phyloP scores from a whole-genome alignment of 2,329 filamentous ascomycete species.

The Xylariaceae sp. region DNA sequence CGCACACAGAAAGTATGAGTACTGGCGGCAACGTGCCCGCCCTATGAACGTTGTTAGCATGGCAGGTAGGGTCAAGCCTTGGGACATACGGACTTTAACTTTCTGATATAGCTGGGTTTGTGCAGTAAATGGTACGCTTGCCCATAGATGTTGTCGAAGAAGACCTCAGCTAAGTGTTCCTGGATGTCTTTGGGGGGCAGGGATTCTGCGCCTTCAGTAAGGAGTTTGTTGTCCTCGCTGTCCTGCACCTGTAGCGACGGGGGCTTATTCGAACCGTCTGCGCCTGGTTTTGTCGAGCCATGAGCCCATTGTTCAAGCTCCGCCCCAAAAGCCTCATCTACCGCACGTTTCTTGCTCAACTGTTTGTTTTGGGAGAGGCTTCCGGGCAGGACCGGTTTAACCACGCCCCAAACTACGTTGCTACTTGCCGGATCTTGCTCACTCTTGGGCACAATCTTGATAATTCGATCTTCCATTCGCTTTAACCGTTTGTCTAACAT shows the following conservation, averaged over 20 bases:
- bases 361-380: slow-evolving; percentile 47
- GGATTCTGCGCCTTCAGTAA: slow-evolving; percentile 76
- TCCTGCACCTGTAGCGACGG: slow-evolving; percentile 55
- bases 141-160: slow-evolving; percentile 93
- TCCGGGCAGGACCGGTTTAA: slow-evolving; percentile 70
- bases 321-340: slow-evolving; percentile 80
- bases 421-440: slow-evolving; percentile 62
- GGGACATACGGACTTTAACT: slow-evolving; percentile 54
- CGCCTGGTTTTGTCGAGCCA: slow-evolving; percentile 46
- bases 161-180: slow-evolving; percentile 87
- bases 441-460: slow-evolving; percentile 87
- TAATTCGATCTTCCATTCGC: slow-evolving; percentile 95
- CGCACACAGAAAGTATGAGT: slow-evolving; percentile 87
- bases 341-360: slow-evolving; percentile 70
- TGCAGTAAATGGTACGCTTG: slow-evolving; percentile 92
- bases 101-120: slow-evolving; percentile 95
- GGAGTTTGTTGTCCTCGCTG: slow-evolving; percentile 67
- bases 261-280: slow-evolving; percentile 44
- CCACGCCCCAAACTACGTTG: slow-evolving; percentile 69
- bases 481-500: slow-evolving; percentile 96
- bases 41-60: slow-evolving; percentile 38
- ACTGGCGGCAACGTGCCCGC: slow-evolving; percentile 80
- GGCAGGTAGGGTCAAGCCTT: slow-evolving; percentile 16
- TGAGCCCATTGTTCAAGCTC: slow-evolving; percentile 79
- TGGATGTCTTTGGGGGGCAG: slow-evolving; percentile 83